Evolutionary conservation across 2,329 filamentous ascomycete species (phyloP), one percentile per base, ranked within the genome.

Genomic region (Elsinoe perseae): DNA sequence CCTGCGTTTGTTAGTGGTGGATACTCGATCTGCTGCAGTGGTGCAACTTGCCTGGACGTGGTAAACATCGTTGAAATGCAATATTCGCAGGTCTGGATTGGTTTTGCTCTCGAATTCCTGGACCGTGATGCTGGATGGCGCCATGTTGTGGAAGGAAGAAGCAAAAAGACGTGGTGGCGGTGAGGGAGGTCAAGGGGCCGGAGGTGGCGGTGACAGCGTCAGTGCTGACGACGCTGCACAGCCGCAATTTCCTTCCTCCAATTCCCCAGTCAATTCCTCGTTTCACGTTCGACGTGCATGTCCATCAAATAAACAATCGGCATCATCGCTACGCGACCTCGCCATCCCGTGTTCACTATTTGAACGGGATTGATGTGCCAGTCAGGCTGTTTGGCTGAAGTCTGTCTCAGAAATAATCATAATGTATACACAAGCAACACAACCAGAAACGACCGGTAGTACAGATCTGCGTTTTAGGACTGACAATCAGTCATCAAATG

Each of bases 1-100:
- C 64, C 70, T 95, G 48, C 10, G 9, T 3, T 23, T 25, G 10
- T 52, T 30, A 52, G 18, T 21, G 8, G 21, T 16, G 18, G 8
- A 36, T n/a, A 34, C 28, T 3, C 9, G 6, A 38, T 34, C 30
- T 9, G 7, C 16, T n/a, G 10, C 14, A 34, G 25, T 14, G 18
- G 4, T 3, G 4, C 10, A 9, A 20, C 48, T 21, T 18, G 38
- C 48, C 16, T 34, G 89, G 55, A 95, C 81, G 65, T 95, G 91
- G 70, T 95, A 95, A 59, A 95, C 90, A 72, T 96, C 90, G 71
- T 95, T 95, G 77, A 86, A 95, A 73, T 95, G 91, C 28, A 95
- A 69, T 56, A 95, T 72, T n/a, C 90, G 83, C 52, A 95, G 73
- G 68, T 89, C 86, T 43, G 89, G 87, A 40, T 76, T 69, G 5